A percentile compares a stretch with the other conserved stretches of the same genome.
phyloP scores from a whole-genome alignment of 768 basidiomycete species.

The Russula griseocarnosa region DNA sequence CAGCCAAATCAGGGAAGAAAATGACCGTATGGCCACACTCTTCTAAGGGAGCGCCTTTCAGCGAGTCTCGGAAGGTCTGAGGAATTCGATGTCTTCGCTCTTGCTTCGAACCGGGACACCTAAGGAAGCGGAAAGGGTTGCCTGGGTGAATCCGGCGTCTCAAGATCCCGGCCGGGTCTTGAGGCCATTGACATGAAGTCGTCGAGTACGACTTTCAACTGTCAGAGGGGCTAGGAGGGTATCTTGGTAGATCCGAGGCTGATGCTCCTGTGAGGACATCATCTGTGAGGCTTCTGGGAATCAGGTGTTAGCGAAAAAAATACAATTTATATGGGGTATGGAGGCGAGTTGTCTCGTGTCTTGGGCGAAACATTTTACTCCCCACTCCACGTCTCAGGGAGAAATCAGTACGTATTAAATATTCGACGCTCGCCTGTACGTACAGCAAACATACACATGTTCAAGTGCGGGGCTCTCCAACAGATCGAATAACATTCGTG shows the following conservation, averaged over 20 bases:
- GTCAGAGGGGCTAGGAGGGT: neutral
- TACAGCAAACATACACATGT: neutral
- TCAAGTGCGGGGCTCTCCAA: neutral
- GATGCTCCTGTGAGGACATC: neutral
- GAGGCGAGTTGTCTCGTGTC: neutral
- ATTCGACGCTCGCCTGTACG: neutral
- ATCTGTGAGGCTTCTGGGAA: neutral
- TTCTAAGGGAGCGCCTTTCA: neutral
- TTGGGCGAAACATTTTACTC: neutral
- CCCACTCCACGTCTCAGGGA: neutral
- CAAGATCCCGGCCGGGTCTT: neutral
- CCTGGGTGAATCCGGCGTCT: neutral
- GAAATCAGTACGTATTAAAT: neutral
- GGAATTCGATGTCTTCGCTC: neutral
- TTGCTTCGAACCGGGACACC: neutral
- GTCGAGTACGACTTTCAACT: neutral
- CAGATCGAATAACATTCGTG: neutral
- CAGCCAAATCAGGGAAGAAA: neutral
- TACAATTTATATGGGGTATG: neutral
- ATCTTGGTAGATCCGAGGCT: neutral
- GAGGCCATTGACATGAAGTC: neutral
- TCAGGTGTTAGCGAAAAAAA: too few relatives aligned
- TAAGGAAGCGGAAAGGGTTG: neutral
- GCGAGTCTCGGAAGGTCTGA: neutral
- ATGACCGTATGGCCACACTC: neutral